Evolutionary conservation across 495 filamentous ascomycete species (phyloP).

Genomic region (Chaetomium cochliodes): DNA sequence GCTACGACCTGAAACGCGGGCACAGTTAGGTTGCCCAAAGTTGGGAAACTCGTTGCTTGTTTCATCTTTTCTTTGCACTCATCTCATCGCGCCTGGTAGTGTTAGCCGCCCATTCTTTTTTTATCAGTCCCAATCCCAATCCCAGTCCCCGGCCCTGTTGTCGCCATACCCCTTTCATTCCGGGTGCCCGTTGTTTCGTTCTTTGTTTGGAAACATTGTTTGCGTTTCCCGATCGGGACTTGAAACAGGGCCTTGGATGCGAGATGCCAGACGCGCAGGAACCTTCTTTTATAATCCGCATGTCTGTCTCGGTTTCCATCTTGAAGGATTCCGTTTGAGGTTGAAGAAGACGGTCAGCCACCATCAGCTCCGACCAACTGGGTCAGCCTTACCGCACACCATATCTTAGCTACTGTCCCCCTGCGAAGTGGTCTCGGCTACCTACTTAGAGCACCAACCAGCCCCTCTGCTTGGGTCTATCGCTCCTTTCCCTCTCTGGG

Average conservation of each 20-base stretch:
- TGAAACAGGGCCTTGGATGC: slow-evolving; percentile 14
- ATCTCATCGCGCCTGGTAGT: slow-evolving; percentile 8
- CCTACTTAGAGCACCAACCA: background rate
- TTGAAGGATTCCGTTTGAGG: slow-evolving; percentile 5
- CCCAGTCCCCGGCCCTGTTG: background rate
- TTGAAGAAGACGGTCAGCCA: background rate
- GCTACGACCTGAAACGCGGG: slow-evolving; percentile 17
- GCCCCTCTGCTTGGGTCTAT: background rate
- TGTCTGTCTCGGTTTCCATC: slow-evolving; percentile 12
- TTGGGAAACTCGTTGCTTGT: slow-evolving; percentile 10
- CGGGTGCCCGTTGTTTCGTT: slow-evolving; percentile 9
- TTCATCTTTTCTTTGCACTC: slow-evolving; percentile 14
- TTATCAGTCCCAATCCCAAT: slow-evolving; percentile 14
- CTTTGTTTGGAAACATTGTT: slow-evolving; percentile 15
- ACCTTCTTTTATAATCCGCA: slow-evolving; percentile 9
- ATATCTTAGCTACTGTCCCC: background rate
- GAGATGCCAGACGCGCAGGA: slow-evolving; percentile 3
- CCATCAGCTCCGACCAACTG: background rate
- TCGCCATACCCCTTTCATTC: slow-evolving; percentile 5
- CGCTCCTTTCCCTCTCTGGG: background rate
- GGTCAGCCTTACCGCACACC: background rate
- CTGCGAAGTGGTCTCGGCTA: background rate
- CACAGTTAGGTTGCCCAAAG: background rate
- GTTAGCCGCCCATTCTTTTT: slow-evolving; percentile 33
- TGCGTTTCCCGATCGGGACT: slow-evolving; percentile 7